Evolutionary conservation across 768 basidiomycete species (phyloP), one percentile per base, ranked within the genome.

Genomic region (Boletus speciosus): DNA sequence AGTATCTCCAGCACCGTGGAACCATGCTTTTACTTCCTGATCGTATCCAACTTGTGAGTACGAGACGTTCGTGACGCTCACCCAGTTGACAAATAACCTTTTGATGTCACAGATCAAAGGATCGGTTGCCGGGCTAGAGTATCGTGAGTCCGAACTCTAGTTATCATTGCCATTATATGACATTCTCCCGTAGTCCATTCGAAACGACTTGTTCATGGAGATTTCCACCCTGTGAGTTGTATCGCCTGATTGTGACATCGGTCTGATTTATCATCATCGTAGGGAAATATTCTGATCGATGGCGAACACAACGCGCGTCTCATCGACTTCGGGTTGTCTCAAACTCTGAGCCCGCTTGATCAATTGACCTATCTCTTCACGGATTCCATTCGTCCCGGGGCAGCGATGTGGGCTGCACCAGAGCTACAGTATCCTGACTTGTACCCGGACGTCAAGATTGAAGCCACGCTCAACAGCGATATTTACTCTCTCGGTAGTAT

Each of bases 271-370:
- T 29, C 8, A 15, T 35, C 0, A 40, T 15, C 10, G 6, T 25
- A 56, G 55, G 45, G 16, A 1, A 56, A 56, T 38, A 47, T 56
- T 6, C 3, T 56, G 29, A 38, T 56, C 5, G 55, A 56, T 4
- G 27, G 12, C 6, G 19, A 54, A 2, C 4, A 48, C 19, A 47
- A 47, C 15, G 32, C 46, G 0, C 51, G 51, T 12, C 21, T 56
- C 16, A 43, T 51, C 2, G 55, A 54, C 27, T 27, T 56, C 19
- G 55, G 29, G 8, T 29, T 29, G 8, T 29, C 29, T 9, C 29
- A 29, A 9, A 29, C 29, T 29, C 29, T 29, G 0, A 29, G 29
- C 8, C 29, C 29, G 34, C 34, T 14, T 6, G 34, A 15, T 35
- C 34, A 15, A 6, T 27, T n/a, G 25, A 5, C 34, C 1, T 54